Evolutionary conservation across 2,329 filamentous ascomycete species (phyloP).

Genomic region (Hymenoscyphus fraxineus): DNA sequence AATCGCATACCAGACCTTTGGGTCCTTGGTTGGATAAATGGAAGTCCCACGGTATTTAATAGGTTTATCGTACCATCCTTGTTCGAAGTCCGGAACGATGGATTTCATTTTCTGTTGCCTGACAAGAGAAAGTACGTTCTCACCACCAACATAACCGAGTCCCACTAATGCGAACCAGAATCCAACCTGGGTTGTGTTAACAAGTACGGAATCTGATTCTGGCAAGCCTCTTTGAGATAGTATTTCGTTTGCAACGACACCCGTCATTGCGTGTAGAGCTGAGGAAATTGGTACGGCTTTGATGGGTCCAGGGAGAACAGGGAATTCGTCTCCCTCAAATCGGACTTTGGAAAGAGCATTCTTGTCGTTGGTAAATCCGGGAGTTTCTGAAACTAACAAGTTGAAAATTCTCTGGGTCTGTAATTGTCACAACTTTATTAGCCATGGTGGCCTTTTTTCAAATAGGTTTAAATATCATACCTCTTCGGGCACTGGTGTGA

Average conservation of each 20-base stretch:
- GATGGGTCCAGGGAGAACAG: slow-evolving; percentile 42
- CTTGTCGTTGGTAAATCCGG: slow-evolving; percentile 39
- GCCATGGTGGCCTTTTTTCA: too few species aligned
- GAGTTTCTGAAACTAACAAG: slow-evolving; percentile 37
- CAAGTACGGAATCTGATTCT: slow-evolving; percentile 4
- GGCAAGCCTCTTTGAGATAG: slow-evolving; percentile 29
- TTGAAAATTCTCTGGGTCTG: slow-evolving; percentile 37
- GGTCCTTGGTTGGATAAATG: slow-evolving; percentile 61
- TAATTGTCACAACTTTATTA: too few species aligned
- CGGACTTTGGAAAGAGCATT: slow-evolving; percentile 35
- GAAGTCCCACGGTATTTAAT: slow-evolving; percentile 6
- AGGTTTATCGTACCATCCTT: slow-evolving; percentile 6
- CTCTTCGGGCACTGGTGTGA: slow-evolving; percentile 39
- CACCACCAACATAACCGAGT: slow-evolving; percentile 8
- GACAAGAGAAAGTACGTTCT: slow-evolving; percentile 4
- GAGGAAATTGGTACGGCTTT: slow-evolving; percentile 42
- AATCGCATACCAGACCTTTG: slow-evolving; percentile 65
- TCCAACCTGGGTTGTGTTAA: slow-evolving; percentile 17
- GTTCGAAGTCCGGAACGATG: slow-evolving; percentile 9
- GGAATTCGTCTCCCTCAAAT: slow-evolving; percentile 39
- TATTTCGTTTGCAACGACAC: slow-evolving; percentile 41
- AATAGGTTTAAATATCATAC: too few species aligned
- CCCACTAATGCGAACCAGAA: slow-evolving; percentile 11
- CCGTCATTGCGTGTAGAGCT: slow-evolving; percentile 43
- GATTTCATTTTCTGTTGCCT: neutral